Conservation (phyloP, 129 eudicot genomes). For the Helianthus annuus region HanXRQr2.0-SUNRISE NC_035434.2:171407373-171407872, state of each 20-base stretch:
- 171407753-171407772: conserved; percentile 18
- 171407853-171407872: conserved; percentile 28
- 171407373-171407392: too few relatives aligned
- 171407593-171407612: conserved; percentile 24
- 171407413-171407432: too few relatives aligned
- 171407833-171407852: neutral
- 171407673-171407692: conserved; percentile 36
- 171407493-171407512: neutral
- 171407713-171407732: conserved; percentile 28
- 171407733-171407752: conserved; percentile 8
- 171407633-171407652: conserved; percentile 25
- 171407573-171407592: conserved; percentile 28
- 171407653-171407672: conserved; percentile 39
- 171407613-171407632: conserved; percentile 30
- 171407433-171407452: too few relatives aligned
- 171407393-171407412: too few relatives aligned
- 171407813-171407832: conserved; percentile 11
- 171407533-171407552: conserved; percentile 16
- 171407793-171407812: conserved; percentile 24
- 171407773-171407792: conserved; percentile 25
- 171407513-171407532: conserved; percentile 11
- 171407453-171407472: too few relatives aligned
- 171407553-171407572: conserved; percentile 10
- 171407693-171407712: conserved; percentile 18
- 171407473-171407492: neutral